phyloP scores from a whole-genome alignment of 441 rosid genomes.

The Gossypium lobatum region DNA sequence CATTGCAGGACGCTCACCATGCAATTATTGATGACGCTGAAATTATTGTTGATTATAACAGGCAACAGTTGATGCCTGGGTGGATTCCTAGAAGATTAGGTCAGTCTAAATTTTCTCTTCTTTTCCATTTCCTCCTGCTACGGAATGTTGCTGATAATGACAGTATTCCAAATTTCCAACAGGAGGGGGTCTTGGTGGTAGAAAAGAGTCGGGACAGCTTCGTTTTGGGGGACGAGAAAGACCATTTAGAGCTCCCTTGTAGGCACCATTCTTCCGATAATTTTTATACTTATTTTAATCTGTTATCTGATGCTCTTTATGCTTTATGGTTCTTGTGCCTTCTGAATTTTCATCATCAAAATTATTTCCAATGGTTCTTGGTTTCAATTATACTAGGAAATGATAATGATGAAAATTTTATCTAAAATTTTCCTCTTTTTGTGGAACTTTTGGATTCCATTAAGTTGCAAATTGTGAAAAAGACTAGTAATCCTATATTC shows the following conservation, averaged over 20 bases:
- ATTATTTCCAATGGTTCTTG: neutral
- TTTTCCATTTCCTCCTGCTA: neutral
- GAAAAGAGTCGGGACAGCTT: slow-evolving; percentile 90
- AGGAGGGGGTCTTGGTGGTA: slow-evolving; percentile 98
- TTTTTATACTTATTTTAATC: neutral
- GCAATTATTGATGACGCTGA: slow-evolving; percentile 63
- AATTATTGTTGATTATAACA: slow-evolving; percentile 76
- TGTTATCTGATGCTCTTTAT: neutral
- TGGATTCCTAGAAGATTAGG: slow-evolving; percentile 99
- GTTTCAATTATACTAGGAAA: neutral
- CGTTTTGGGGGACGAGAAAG: slow-evolving; percentile 96
- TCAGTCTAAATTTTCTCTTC: slow-evolving; percentile 22
- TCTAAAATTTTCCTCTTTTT: neutral
- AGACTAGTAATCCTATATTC: neutral
- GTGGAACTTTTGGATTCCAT: neutral
- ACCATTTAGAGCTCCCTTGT: slow-evolving; percentile 95
- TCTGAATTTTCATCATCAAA: neutral
- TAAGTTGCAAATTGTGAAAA: neutral
- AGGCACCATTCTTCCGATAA: slow-evolving; percentile 19
- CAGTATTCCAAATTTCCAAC: slow-evolving; percentile 11
- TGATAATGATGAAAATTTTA: neutral
- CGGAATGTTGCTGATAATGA: neutral
- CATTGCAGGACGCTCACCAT: slow-evolving; percentile 71
- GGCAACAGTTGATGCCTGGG: slow-evolving; percentile 88
- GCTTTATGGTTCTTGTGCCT: neutral